Evolutionary conservation across 78 protist genomes (phyloP).

Genomic region (Chrysochromulina tobinii): DNA sequence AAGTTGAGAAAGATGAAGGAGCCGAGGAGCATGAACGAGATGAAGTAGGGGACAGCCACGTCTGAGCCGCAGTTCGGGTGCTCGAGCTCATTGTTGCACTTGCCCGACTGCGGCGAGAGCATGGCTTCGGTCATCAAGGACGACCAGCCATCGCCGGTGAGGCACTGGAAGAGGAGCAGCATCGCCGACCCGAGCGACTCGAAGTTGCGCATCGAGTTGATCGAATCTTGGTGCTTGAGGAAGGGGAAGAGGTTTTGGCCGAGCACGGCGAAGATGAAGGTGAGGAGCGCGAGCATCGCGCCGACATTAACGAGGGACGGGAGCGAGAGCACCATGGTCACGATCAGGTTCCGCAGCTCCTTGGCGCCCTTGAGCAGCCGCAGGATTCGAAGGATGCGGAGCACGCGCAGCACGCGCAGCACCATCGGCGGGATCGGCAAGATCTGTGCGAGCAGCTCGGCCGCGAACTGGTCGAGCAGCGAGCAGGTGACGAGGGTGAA

Average conservation of each 20-base stretch:
- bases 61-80: too few species aligned
- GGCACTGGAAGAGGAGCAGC: neutral
- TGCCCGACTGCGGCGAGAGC: too few species aligned
- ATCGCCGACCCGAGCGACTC: neutral
- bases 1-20: neutral
- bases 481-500: neutral
- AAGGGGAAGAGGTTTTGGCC: slow-evolving; percentile 7
- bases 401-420: neutral
- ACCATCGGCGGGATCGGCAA: neutral
- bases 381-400: neutral
- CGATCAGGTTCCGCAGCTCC: neutral
- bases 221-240: too few species aligned
- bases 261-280: neutral
- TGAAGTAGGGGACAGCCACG: neutral
- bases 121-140: neutral
- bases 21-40: neutral
- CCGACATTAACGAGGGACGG: neutral
- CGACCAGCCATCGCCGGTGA: neutral
- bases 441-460: too few species aligned
- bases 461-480: neutral
- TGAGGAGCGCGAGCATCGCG: neutral
- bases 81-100: too few species aligned
- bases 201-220: neutral
- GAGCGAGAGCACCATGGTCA: neutral
- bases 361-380: neutral